Evolutionary conservation across 2,329 filamentous ascomycete genomes (phyloP).

Genomic region (Pseudocercospora ulei): DNA sequence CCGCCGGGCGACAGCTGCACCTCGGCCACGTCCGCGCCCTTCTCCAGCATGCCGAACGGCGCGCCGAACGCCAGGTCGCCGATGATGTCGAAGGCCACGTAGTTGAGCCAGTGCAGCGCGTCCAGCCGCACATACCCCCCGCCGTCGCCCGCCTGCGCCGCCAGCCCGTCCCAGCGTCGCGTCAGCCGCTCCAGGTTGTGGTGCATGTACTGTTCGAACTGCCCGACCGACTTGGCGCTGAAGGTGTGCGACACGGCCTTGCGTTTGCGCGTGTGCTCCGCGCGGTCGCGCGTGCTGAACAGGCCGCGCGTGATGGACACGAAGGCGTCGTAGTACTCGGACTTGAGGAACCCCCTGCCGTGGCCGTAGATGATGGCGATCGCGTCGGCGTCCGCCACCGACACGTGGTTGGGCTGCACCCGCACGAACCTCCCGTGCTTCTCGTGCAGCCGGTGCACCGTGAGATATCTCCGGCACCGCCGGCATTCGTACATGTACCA

Average conservation of each 20-base stretch:
- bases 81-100: slow-evolving; percentile 73
- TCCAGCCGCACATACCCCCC: slow-evolving; percentile 47
- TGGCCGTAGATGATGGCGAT: slow-evolving; percentile 66
- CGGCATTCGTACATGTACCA: slow-evolving; percentile 63
- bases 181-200: slow-evolving; percentile 66
- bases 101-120: slow-evolving; percentile 66
- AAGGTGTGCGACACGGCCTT: slow-evolving; percentile 85
- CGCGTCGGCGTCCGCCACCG: slow-evolving; percentile 67
- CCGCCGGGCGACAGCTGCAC: slow-evolving; percentile 27
- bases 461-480: slow-evolving; percentile 48
- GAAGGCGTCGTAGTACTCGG: slow-evolving; percentile 81
- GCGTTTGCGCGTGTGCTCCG: slow-evolving; percentile 76
- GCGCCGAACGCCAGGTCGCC: slow-evolving; percentile 49
- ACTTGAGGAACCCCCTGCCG: slow-evolving; percentile 45
- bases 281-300: slow-evolving; percentile 78
- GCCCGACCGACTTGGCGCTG: slow-evolving; percentile 64
- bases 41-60: slow-evolving; percentile 72
- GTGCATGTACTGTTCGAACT: slow-evolving; percentile 75
- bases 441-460: slow-evolving; percentile 64
- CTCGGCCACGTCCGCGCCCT: slow-evolving; percentile 46
- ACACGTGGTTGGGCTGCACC: slow-evolving; percentile 76
- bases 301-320: slow-evolving; percentile 76
- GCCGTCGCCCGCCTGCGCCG: slow-evolving; percentile 43
- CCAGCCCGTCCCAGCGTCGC: slow-evolving; percentile 59
- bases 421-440: slow-evolving; percentile 69